These are phyloP conservation scores for Ustulina deusta DNA, from an alignment of 2,329 filamentous ascomycete genomes.

Conservation along the genomic window DNA sequence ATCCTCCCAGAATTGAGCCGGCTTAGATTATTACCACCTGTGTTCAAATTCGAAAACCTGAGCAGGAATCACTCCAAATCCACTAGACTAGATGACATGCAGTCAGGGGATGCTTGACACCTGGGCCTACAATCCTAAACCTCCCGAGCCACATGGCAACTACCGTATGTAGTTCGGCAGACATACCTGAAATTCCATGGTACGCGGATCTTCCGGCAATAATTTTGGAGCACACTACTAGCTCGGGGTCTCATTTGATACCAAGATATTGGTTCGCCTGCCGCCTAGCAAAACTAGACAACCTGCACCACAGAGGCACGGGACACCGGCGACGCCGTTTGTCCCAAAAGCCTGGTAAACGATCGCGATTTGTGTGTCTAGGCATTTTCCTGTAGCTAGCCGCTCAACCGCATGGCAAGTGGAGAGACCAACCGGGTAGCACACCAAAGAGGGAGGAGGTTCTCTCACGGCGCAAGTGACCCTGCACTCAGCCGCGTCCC, in stretches of 20 bases:
- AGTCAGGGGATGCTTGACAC: not conserved
- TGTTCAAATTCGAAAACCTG: not conserved
- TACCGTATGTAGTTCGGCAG: not conserved
- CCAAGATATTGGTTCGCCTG: slow-evolving; percentile 9
- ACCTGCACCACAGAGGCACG: slow-evolving; percentile 11
- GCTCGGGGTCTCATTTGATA: slow-evolving; percentile 13
- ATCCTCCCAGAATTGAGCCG: not conserved
- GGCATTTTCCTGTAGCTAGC: slow-evolving; percentile 18
- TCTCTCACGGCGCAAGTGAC: slow-evolving; percentile 23
- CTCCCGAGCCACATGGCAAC: slow-evolving; percentile 28
- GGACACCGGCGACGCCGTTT: slow-evolving; percentile 22
- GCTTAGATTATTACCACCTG: not conserved
- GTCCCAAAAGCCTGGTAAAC: slow-evolving; percentile 34
- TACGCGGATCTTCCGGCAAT: slow-evolving; percentile 14
- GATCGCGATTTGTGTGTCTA: slow-evolving; percentile 24
- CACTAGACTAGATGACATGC: not conserved
- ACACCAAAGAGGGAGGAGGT: slow-evolving; percentile 3
- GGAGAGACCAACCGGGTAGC: slow-evolving; percentile 23
- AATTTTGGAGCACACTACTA: slow-evolving; percentile 6
- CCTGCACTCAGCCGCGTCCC: slow-evolving; percentile 29
- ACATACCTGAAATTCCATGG: slow-evolving; percentile 26
- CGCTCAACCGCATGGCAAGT: slow-evolving; percentile 33
- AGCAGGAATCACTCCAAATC: not conserved
- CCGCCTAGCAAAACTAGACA: slow-evolving; percentile 8
- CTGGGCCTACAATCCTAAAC: slow-evolving; percentile 7